Conservation (phyloP, 495 filamentous ascomycete species). For the Talaromyces trachyspermus region DNA sequence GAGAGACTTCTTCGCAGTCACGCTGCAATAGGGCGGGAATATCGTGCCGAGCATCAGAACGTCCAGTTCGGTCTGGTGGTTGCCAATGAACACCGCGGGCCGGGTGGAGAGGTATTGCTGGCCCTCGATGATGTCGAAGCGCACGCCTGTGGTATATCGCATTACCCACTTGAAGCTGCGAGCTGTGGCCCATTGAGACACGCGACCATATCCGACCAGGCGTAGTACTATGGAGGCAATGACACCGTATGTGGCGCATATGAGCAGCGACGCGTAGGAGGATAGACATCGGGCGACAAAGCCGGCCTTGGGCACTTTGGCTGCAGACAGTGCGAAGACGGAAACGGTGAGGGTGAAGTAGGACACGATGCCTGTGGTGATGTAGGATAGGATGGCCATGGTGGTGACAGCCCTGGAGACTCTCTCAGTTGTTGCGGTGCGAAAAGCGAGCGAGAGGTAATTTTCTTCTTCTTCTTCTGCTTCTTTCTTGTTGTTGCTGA, state of each 20-base stretch:
- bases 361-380: slow-evolving; percentile 45
- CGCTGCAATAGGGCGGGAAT: slow-evolving; percentile 86
- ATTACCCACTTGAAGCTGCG: slow-evolving; percentile 78
- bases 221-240: slow-evolving; percentile 65
- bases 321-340: slow-evolving; percentile 50
- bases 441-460: too few species aligned
- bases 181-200: slow-evolving; percentile 79
- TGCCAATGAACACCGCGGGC: slow-evolving; percentile 85
- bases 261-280: slow-evolving; percentile 55
- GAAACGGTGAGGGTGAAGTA: slow-evolving; percentile 48
- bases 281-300: slow-evolving; percentile 70
- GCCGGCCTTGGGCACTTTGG: slow-evolving; percentile 46
- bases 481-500: too few species aligned
- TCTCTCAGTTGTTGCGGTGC: too few species aligned
- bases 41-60: slow-evolving; percentile 80
- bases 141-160: slow-evolving; percentile 67
- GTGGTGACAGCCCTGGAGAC: neutral
- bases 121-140: slow-evolving; percentile 66
- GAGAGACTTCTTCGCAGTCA: slow-evolving; percentile 86
- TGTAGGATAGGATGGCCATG: slow-evolving; percentile 38
- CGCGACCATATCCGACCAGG: slow-evolving; percentile 58
- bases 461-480: too few species aligned
- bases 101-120: slow-evolving; percentile 57
- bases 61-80: slow-evolving; percentile 94
- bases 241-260: slow-evolving; percentile 71